Evolutionary conservation across 805 yeast species (phyloP), one percentile per base, ranked within the genome.

Genomic region (Gaillardinia entomophila): DNA sequence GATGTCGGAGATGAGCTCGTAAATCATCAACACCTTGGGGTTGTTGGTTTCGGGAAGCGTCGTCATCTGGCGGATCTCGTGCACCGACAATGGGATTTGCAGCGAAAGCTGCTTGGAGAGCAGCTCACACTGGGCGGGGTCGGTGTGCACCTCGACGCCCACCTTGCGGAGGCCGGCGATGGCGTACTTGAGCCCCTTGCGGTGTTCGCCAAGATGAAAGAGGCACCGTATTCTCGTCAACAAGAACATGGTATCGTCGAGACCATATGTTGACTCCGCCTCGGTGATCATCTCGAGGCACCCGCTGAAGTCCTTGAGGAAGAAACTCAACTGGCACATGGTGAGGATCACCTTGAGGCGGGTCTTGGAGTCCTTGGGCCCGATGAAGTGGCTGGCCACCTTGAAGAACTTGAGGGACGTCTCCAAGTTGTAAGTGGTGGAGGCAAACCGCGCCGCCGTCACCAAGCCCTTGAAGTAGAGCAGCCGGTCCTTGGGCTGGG

Each of bases 361-460:
- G 4, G 41, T 37, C n/a, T 42, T 43, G n/a, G 37, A 22, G 18
- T 51, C 58, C 3, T 33, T 27, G 4, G 40, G 27, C 7, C 35
- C 37, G 4, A 59, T 46, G 26, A 63, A 52, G 4, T 38, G 36
- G 25, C 49, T 47, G 0, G 75, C 66, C 1, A 57, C 51, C 14
- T 52, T 49, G 28, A 70, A 65, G 36, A 60, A 69, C n/a, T 46
- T 39, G 20, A 69, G 49, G 0, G 77, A 67, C 26, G 62, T 46
- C 17, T 47, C 50, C 35, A 64, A 57, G 40, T 69, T 73, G 30
- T 61, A 67, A 8, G 66, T 60, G 8, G 64, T 61, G 28, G 66
- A 62, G 1, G 75, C 71, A 35, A 54, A 54, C 31, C 56, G 53
- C 2, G 75, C 75, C 1, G 77, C 74, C 14, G 55, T 52, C 3